Base-by-base conservation (phyloP, 352 stramenopile genomes). In the Plasmopara viticola region DNA sequence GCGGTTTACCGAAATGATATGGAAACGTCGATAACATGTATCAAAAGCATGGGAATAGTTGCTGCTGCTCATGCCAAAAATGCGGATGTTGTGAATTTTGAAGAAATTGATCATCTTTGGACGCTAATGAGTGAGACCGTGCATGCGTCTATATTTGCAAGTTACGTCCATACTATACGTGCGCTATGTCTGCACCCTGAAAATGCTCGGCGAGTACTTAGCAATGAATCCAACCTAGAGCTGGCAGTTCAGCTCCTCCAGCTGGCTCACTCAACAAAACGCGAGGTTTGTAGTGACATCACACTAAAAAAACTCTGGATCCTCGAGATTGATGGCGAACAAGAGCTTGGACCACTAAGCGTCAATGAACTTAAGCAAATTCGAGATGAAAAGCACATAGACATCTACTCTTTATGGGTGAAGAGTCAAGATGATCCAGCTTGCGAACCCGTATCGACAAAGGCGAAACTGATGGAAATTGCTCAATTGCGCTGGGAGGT, bases 401-500 rank as follows among this genome's bases (percentile, higher is more conserved):
- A 74, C 18, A 53, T 74, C 48, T 62, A 34, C 9, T 55, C 44
- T 9, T 68, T 70, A 38, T 72, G 56, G 51, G 45, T 79, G 8
- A 62, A 46, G 52, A 56, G 71, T 2, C 50, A 61, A 34, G 56
- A 70, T 28, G 74, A 83, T 30, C 54, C 56, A 28, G 53, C 72
- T 4, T 75, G 68, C 12, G 53, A 79, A 45, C 35, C 66, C 4
- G 43, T 56, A 1, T 37, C 52, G 9, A 43, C 40, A 13, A 72
- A 69, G n/a, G 53, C 17, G 15, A 77, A 61, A 17, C 31, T 89
- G 37, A 73, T 86, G 58, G 67, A 87, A n/a, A 83, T 82, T 7
- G 53, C 73, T 20, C 84, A 94, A 53, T 60, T 94, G 13, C 78
- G 82, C 5, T 94, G 84, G 84, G 77, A 94, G 60, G 50, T 91